Evolutionary conservation across 1,284 basidiomycete genomes (phyloP), one percentile per base, ranked within the genome.

Genomic region (Bondarzewia mesenterica): DNA sequence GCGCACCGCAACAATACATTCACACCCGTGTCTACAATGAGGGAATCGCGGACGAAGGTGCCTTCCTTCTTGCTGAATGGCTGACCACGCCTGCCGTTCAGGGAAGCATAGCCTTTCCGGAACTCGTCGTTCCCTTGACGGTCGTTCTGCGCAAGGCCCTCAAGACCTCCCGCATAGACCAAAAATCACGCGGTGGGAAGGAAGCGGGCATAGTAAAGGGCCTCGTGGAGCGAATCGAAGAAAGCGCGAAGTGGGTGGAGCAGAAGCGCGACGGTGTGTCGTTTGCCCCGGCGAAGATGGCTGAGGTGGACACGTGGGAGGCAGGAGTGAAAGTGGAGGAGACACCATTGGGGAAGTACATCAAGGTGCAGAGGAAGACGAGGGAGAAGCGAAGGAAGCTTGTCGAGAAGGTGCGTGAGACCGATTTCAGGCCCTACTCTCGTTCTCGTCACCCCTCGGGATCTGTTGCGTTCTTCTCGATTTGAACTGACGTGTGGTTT

Each of bases 61-160:
- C 77, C 5, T 93, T 80, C 65, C 67, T 93, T 16, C 73, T 97
- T 38, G 82, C 85, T 8, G 90, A 95, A 65, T 93, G 89, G 79
- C 77, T 77, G 48, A 69, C 67, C 51, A 89, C 71, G 60, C 70
- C 63, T 54, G 67, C 75, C 0, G 78, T 88, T 0, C 85, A 85
- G 47, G 80, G 76, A 1, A 89, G 87, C 63, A 85, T 98, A 49
- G 91, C 91, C 0, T 97, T 97, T 71, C 95, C 95, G 2, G 96
- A 99, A 68, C 73, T 96, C 46, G 76, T 84, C 12, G 78, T 98
- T n/a, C 93, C 95, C 2, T 71, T 94, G 35, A 69, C 84, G n/a
- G 77, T 87, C 8, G 71, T 77, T 3, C 71, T 94, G 49, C 80
- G 80, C 25, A 79, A 81, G 66, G 67, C 75, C 62, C 57, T 90